These are phyloP conservation scores for Sporothrix luriei DNA, from an alignment of 2,329 filamentous ascomycete species.

Conservation along the genomic window DNA sequence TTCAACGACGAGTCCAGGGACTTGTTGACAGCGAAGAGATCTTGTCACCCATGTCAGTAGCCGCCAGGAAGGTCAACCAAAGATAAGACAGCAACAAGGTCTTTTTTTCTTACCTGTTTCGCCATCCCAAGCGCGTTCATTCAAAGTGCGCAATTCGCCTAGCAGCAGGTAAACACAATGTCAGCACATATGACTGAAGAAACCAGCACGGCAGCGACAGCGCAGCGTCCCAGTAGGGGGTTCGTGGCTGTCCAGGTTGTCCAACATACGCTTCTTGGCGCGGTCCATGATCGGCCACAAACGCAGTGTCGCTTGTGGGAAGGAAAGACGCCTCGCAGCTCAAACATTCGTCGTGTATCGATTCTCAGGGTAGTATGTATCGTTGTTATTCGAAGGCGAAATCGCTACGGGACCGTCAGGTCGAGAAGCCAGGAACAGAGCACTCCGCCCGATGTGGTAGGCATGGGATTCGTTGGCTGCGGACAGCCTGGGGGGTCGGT, in stretches of 20 bases:
- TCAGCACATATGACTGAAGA: slow-evolving; percentile 36
- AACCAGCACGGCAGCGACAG: background rate
- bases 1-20: slow-evolving; percentile 93
- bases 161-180: slow-evolving; percentile 31
- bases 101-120: slow-evolving; percentile 66
- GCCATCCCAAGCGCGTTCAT: slow-evolving; percentile 84
- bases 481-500: slow-evolving; percentile 29
- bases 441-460: slow-evolving; percentile 48
- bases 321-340: slow-evolving; percentile 6
- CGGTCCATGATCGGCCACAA: slow-evolving; percentile 61
- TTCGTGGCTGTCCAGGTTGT: background rate
- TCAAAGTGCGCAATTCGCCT: slow-evolving; percentile 91
- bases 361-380: background rate
- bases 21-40: slow-evolving; percentile 73
- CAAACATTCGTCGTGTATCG: slow-evolving; percentile 25
- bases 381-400: slow-evolving; percentile 12
- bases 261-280: slow-evolving; percentile 61
- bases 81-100: too few species aligned
- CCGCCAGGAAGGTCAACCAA: background rate
- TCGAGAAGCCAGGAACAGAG: slow-evolving; percentile 48
- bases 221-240: background rate
- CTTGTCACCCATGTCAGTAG: slow-evolving; percentile 48
- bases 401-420: slow-evolving; percentile 50
- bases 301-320: slow-evolving; percentile 30
- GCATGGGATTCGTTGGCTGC: slow-evolving; percentile 45